Base-by-base conservation (phyloP, 176 grass and related monocot species). In the Rhipidocladum racemiflorum region DNA sequence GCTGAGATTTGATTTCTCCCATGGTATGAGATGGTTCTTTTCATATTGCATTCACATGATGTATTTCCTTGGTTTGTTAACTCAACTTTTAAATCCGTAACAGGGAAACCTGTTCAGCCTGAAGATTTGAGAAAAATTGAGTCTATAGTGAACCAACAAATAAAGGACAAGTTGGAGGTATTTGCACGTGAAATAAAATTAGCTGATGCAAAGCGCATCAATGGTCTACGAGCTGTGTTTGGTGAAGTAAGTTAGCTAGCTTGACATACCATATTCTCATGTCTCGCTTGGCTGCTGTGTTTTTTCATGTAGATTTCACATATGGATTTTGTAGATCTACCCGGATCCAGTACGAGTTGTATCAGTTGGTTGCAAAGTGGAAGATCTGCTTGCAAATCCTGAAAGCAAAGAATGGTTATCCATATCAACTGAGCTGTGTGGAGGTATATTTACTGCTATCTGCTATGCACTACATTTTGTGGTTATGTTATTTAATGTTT, bases 1-100 rank as follows among this genome's bases (percentile, higher is more conserved):
- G 67, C 81, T 99, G 74, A 86, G 92, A 85, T 99, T 91, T 88
- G 96, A 99, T 91, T 99, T 99, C 76, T 99, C 96, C 54, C 96
- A 99, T 87, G 96, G 96, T 99, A 94, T 74, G 61, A 61, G 17
- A 53, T 76, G 24, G 57, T 72, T 80, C 39, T 24, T 44, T 25
- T 51, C 18, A 32, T 87, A 79, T 72, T 75, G 3, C 28, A 18
- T 76, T 65, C 1, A 30, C 28, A 79, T 23, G 12, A 60, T 55
- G 8, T 65, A 81, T 65, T 76, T 46, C 18, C 74, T 71, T 4
- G 70, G 3, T 59, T 72, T 32, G 14, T 66, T 30, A 43, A 78
- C 50, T 73, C 18, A 66, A 78, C 13, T 49, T 8, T 69, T 85
- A 3, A 3, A 13, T 89, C 61, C 21, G 16, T 84, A 82, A 91